Conservation (phyloP, 2,329 filamentous ascomycete species). For the Claviceps quebecensis region DNA sequence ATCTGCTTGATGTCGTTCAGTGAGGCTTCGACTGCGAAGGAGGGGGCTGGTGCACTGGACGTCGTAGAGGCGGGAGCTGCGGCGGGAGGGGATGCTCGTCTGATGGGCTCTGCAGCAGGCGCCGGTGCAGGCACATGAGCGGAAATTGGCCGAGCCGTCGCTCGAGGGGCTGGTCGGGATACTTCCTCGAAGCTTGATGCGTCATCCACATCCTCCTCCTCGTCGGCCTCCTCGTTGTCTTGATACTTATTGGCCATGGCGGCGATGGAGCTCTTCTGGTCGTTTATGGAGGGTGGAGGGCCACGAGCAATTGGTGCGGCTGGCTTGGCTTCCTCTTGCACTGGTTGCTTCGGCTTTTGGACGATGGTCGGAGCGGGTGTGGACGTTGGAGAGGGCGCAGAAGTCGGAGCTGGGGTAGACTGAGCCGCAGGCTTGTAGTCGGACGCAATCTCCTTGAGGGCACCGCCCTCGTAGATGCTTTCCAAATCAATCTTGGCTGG, state of each 20-base stretch:
- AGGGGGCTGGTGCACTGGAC: conserved; percentile 18
- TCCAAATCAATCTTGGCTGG: conserved; percentile 91
- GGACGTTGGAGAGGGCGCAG: neutral
- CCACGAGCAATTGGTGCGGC: conserved; percentile 25
- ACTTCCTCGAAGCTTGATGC: conserved; percentile 80
- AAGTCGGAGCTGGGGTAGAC: conserved; percentile 26
- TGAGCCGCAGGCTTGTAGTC: conserved; percentile 47
- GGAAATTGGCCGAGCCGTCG: conserved; percentile 22
- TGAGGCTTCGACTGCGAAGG: conserved; percentile 41
- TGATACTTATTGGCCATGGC: conserved; percentile 77
- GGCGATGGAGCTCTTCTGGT: conserved; percentile 78
- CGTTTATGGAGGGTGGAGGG: conserved; percentile 56
- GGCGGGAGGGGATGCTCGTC: conserved; percentile 21
- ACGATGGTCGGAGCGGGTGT: conserved; percentile 24
- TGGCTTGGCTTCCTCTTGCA: conserved; percentile 30
- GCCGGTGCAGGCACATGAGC: conserved; percentile 26
- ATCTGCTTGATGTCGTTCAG: conserved; percentile 66
- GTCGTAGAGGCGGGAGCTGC: conserved; percentile 16
- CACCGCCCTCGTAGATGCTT: conserved; percentile 74
- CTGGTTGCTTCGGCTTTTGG: conserved; percentile 22
- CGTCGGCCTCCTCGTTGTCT: conserved; percentile 52
- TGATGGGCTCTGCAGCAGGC: conserved; percentile 11
- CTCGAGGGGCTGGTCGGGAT: conserved; percentile 55
- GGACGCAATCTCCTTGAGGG: conserved; percentile 60
- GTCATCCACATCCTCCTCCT: conserved; percentile 49